Percentiles rank a stretch among this genome's conserved stretches.
These are phyloP conservation scores for Termitomyces sp. DNA, from an alignment of 768 basidiomycete genomes.

Conservation along the genomic window DNA sequence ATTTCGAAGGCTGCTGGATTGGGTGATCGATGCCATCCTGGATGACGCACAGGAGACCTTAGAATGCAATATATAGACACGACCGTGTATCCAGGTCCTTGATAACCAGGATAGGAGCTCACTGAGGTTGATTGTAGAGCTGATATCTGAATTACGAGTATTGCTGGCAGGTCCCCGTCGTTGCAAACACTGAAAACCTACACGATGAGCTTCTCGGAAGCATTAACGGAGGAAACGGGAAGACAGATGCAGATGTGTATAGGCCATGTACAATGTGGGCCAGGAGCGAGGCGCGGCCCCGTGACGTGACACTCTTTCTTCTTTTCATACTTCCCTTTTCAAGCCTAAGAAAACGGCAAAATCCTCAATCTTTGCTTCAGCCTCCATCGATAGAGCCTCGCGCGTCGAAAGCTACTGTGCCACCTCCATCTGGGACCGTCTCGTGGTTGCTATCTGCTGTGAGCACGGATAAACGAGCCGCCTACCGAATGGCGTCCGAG, in stretches of 20 bases:
- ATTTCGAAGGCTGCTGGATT: slow-evolving; percentile 9
- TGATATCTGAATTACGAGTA: slow-evolving; percentile 7
- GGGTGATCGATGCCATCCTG: slow-evolving; percentile 12
- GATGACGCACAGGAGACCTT: slow-evolving; percentile 11
- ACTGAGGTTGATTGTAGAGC: slow-evolving; percentile 11
- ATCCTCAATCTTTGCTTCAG: neutral
- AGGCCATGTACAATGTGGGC: slow-evolving; percentile 4
- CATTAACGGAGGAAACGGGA: slow-evolving; percentile 5
- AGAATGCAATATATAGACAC: slow-evolving; percentile 7
- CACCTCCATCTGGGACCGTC: neutral
- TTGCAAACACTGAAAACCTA: slow-evolving; percentile 2
- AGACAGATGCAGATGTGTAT: neutral
- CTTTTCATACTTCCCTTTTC: slow-evolving; percentile 1
- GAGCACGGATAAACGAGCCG: neutral
- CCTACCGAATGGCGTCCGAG: too few species aligned
- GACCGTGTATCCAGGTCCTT: slow-evolving; percentile 1
- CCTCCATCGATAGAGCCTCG: slow-evolving; percentile 3
- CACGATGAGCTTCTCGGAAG: slow-evolving; percentile 9
- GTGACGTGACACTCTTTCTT: slow-evolving; percentile 11
- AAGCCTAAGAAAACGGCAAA: slow-evolving; percentile 3
- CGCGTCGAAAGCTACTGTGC: slow-evolving; percentile 2
- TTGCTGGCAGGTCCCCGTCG: slow-evolving; percentile 11
- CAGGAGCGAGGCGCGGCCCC: slow-evolving; percentile 8
- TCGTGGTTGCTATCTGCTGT: neutral
- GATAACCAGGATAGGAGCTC: slow-evolving; percentile 14